These are phyloP conservation scores for Fraxinus americana DNA, from an alignment of 257 asterid genomes.

Conservation along the genomic window DNA sequence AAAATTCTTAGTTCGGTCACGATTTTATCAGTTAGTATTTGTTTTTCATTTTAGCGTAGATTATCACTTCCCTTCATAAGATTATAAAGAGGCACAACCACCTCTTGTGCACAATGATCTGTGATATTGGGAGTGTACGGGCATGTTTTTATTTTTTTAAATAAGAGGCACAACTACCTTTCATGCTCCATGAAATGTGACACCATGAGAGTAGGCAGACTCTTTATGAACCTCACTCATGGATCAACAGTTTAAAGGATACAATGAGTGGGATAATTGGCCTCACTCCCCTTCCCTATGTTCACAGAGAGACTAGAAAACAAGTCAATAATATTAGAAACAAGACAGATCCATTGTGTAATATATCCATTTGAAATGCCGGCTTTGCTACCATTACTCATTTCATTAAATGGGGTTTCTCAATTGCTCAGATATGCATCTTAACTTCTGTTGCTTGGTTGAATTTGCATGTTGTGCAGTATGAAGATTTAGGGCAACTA, in stretches of 20 bases:
- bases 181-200: not conserved
- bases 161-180: not conserved
- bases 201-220: not conserved
- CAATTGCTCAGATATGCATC: conserved; percentile 10
- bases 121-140: not conserved
- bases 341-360: not conserved
- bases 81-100: not conserved
- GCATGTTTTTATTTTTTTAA: too few species aligned
- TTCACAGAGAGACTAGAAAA: not conserved
- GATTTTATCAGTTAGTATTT: too few species aligned
- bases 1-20: not conserved
- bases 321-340: not conserved
- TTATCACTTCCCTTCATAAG: not conserved
- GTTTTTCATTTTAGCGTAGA: not conserved
- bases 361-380: not conserved
- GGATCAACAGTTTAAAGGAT: not conserved
- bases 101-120: not conserved
- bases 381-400: not conserved
- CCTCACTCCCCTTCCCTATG: not conserved
- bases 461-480: conserved; percentile 38
- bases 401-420: not conserved
- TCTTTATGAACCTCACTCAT: not conserved
- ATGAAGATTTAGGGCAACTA: conserved; percentile 65
- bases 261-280: not conserved
- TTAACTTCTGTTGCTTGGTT: conserved; percentile 14